A percentile compares a stretch with the other conserved stretches of the same genome.
Conservation (phyloP, 371 early-diverging fungal genomes). For the Blastocladiella emersonii region DNA sequence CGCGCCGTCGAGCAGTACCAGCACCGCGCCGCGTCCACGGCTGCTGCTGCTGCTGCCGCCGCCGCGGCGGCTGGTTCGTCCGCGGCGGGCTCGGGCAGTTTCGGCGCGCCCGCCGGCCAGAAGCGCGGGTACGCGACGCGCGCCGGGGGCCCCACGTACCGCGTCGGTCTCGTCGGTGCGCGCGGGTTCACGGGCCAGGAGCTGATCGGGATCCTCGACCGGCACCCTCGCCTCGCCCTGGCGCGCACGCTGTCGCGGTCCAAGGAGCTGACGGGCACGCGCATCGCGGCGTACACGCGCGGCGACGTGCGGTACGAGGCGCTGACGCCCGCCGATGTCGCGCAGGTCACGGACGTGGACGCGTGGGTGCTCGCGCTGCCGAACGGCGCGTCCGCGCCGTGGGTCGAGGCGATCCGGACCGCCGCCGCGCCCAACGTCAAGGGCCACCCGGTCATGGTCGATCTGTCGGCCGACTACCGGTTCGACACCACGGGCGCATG, state of each 20-base stretch:
- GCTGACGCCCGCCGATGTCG: constrained; percentile 14
- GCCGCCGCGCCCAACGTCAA: constrained; percentile 28
- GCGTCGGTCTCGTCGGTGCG: constrained; percentile 87
- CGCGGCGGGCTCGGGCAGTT: no score
- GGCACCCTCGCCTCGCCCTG: constrained; percentile 69
- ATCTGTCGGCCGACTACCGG: constrained; percentile 85
- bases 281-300: constrained; percentile 51
- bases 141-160: constrained; percentile 11
- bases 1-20: constrained; percentile 24
- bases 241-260: constrained; percentile 75
- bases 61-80: background rate
- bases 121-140: constrained; percentile 7
- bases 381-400: constrained; percentile 79
- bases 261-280: constrained; percentile 67
- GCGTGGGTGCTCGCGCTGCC: constrained; percentile 93
- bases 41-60: constrained; percentile 2
- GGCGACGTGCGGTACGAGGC: background rate
- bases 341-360: constrained; percentile 51
- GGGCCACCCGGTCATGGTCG: constrained; percentile 53
- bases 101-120: background rate
- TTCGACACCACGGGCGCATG: constrained; percentile 55
- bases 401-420: constrained; percentile 62
- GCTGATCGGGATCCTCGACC: constrained; percentile 71
- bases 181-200: constrained; percentile 93
- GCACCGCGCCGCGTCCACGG: constrained; percentile 9